Percentiles rank a stretch among this genome's conserved stretches.
These are phyloP conservation scores for Colletotrichum melonis DNA, from an alignment of 2,329 filamentous ascomycete species.

Conservation along the genomic window DNA sequence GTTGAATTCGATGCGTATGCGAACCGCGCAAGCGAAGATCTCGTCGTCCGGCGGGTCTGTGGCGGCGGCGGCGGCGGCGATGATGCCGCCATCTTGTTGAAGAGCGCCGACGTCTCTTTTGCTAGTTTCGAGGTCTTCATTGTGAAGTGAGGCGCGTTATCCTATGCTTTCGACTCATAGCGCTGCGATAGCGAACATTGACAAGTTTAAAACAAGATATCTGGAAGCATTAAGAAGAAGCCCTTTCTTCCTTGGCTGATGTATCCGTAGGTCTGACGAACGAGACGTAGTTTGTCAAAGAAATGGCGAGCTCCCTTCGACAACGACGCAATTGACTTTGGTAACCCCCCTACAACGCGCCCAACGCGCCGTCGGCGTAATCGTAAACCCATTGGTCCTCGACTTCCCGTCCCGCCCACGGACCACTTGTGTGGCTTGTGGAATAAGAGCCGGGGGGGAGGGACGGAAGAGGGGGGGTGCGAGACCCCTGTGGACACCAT, in stretches of 20 bases:
- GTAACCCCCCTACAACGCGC: no score
- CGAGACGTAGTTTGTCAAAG: background rate
- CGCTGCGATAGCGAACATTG: no score
- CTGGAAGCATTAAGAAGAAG: no score
- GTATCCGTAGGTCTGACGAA: background rate
- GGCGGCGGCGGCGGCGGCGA: conserved; percentile 40
- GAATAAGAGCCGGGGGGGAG: no score
- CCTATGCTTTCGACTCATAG: no score
- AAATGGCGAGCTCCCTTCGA: background rate
- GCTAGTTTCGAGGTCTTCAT: conserved; percentile 71
- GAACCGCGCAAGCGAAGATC: conserved; percentile 62
- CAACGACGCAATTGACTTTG: conserved; percentile 12
- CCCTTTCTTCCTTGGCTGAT: no score
- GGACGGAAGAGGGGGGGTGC: background rate
- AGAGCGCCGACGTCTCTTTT: conserved; percentile 67
- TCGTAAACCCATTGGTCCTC: conserved; percentile 3
- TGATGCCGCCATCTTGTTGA: conserved; percentile 46
- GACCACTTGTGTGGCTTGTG: background rate
- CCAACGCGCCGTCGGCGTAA: conserved; percentile 1
- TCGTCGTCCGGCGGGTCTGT: conserved; percentile 58
- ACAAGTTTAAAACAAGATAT: no score
- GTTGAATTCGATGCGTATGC: conserved; percentile 45
- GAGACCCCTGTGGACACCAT: background rate
- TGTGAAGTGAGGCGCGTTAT: background rate
- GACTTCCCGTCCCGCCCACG: background rate